These are phyloP conservation scores for Cryphonectria parasitica DNA, from an alignment of 2,329 filamentous ascomycete species.

Conservation along the genomic window DNA sequence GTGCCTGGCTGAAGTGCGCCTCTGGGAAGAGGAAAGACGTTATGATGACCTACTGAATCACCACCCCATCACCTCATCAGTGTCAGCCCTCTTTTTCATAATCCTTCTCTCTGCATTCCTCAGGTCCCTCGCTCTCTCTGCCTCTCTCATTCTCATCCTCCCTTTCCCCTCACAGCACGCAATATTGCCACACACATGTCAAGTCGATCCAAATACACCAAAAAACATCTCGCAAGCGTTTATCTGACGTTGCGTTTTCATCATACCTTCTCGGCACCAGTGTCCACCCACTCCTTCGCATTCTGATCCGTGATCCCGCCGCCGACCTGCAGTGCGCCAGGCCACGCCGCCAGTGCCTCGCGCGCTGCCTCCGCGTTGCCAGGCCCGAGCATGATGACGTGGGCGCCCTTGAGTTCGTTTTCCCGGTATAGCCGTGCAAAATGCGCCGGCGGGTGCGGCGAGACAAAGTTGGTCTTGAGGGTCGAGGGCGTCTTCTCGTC, in stretches of 20 bases:
- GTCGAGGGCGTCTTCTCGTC: conserved; percentile 62
- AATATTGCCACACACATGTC: neutral
- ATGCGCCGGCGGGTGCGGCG: conserved; percentile 77
- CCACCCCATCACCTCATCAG: neutral
- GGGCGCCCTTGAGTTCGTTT: conserved; percentile 74
- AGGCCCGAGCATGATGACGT: conserved; percentile 95
- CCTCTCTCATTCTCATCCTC: too few species aligned
- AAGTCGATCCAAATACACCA: neutral
- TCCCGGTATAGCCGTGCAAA: conserved; percentile 83
- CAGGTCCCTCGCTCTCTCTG: neutral
- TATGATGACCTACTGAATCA: conserved; percentile 78
- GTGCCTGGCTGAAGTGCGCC: conserved; percentile 76
- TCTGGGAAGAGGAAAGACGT: conserved; percentile 93
- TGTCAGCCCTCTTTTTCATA: conserved; percentile 1
- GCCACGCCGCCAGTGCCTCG: conserved; percentile 80
- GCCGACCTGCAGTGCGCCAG: conserved; percentile 80
- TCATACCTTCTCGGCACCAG: conserved; percentile 83
- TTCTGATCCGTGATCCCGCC: conserved; percentile 91
- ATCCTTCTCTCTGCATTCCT: neutral
- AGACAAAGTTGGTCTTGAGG: conserved; percentile 92
- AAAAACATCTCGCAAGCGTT: neutral
- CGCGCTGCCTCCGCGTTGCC: conserved; percentile 81
- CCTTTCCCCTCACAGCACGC: neutral
- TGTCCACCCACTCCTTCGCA: conserved; percentile 82
- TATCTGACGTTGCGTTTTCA: neutral